Conservation (phyloP, 2,329 filamentous ascomycete genomes). For the Aspergillus thermomutatus region DNA sequence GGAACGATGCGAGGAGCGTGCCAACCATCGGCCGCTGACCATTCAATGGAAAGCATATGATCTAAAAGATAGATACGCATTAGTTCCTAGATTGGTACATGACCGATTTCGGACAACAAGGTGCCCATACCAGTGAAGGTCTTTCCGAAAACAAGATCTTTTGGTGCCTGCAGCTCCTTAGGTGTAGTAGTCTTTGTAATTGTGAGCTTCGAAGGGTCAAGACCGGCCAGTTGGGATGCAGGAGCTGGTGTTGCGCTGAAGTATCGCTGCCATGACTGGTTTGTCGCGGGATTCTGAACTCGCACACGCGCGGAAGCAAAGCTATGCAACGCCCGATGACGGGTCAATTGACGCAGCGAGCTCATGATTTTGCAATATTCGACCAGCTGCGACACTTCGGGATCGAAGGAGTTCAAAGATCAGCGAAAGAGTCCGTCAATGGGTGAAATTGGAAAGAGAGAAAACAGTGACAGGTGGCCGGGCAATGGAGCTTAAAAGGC, state of each 20-base stretch:
- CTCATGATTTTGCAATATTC: slow-evolving; percentile 24
- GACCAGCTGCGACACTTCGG: background rate
- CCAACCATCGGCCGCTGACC: slow-evolving; percentile 85
- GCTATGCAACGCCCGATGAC: slow-evolving; percentile 26
- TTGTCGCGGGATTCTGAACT: slow-evolving; percentile 23
- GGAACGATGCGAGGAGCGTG: slow-evolving; percentile 76
- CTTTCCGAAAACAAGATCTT: slow-evolving; percentile 84
- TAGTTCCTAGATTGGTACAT: slow-evolving; percentile 8
- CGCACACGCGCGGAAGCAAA: slow-evolving; percentile 21
- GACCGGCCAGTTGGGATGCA: slow-evolving; percentile 52
- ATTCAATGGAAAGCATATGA: slow-evolving; percentile 95
- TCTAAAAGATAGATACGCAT: slow-evolving; percentile 53
- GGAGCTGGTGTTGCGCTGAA: slow-evolving; percentile 42
- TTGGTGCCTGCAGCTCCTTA: slow-evolving; percentile 68
- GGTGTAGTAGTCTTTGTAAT: slow-evolving; percentile 73
- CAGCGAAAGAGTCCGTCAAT: background rate
- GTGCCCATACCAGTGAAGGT: slow-evolving; percentile 73
- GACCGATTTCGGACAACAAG: background rate
- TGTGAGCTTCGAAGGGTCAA: slow-evolving; percentile 74
- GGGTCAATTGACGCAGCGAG: slow-evolving; percentile 34
- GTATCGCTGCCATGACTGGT: slow-evolving; percentile 46
- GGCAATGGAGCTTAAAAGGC: slow-evolving; percentile 13
- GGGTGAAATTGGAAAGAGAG: background rate
- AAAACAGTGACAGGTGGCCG: slow-evolving; percentile 1
- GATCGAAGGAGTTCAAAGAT: background rate